Conservation (phyloP, 2,329 filamentous ascomycete species). For the Colletotrichum sp. region DNA sequence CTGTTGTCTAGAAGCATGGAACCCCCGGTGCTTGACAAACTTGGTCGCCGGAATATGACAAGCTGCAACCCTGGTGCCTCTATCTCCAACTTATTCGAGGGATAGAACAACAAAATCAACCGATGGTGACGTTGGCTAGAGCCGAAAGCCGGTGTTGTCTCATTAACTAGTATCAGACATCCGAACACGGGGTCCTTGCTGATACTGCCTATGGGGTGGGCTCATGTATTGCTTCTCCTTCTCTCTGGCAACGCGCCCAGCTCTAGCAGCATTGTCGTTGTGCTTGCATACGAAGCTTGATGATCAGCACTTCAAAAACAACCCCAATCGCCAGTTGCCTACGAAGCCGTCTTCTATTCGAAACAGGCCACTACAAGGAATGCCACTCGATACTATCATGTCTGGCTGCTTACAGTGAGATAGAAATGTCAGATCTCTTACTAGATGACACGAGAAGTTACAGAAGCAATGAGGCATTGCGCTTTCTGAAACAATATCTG, state of each 20-base stretch:
- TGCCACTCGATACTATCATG: no score
- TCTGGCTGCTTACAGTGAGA: no score
- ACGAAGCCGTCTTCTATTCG: no score
- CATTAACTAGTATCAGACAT: not conserved
- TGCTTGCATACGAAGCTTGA: no score
- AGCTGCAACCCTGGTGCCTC: not conserved
- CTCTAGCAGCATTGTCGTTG: no score
- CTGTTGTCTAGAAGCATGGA: fast-evolving
- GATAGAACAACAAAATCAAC: not conserved
- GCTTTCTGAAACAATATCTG: not conserved
- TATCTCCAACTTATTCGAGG: not conserved
- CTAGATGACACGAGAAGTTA: not conserved
- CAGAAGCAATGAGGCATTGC: no score
- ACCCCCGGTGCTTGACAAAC: fast-evolving
- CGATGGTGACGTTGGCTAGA: not conserved
- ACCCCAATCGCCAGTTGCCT: no score
- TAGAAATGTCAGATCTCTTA: not conserved
- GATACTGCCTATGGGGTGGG: not conserved
- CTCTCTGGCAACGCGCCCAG: not conserved
- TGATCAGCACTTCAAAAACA: no score
- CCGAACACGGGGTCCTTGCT: fast-evolving
- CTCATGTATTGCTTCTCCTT: not conserved
- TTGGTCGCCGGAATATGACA: fast-evolving
- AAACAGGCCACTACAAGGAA: no score
- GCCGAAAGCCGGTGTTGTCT: not conserved